These are phyloP conservation scores for Arachis hypogaea DNA, from an alignment of 306 rosid genomes.

Conservation along the genomic window DNA sequence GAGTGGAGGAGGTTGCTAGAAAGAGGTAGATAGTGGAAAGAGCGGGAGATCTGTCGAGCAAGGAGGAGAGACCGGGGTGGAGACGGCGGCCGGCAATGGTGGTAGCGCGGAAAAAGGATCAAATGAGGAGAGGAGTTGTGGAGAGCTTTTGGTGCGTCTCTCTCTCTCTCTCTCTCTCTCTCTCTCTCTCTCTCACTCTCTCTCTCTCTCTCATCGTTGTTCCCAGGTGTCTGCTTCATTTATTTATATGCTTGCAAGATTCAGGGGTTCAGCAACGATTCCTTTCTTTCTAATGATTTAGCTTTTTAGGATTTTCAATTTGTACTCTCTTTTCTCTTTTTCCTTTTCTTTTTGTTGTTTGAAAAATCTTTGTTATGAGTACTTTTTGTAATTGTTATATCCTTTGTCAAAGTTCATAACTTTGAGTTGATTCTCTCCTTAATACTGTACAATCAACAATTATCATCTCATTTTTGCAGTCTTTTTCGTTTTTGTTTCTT, in stretches of 20 bases:
- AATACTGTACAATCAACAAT: slow-evolving; percentile 49
- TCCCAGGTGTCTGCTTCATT: not conserved
- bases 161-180: too few species aligned
- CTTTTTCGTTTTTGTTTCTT: not conserved
- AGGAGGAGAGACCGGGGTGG: slow-evolving; percentile 53
- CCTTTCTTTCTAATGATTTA: slow-evolving; percentile 5
- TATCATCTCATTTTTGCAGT: slow-evolving; percentile 39
- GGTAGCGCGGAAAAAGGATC: slow-evolving; percentile 69
- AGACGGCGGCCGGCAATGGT: slow-evolving; percentile 72
- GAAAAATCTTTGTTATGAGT: slow-evolving; percentile 33
- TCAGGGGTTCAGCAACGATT: not conserved
- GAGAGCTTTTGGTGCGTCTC: slow-evolving; percentile 90
- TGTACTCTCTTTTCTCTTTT: not conserved
- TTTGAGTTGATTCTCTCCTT: slow-evolving; percentile 32
- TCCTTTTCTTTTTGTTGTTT: slow-evolving; percentile 13
- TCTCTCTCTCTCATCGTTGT: not conserved
- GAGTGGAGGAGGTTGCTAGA: slow-evolving; percentile 58
- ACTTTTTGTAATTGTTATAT: slow-evolving; percentile 31
- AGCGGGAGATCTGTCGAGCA: slow-evolving; percentile 61
- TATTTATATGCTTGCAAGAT: not conserved
- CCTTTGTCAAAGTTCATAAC: slow-evolving; percentile 38
- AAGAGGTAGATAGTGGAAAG: slow-evolving; percentile 72
- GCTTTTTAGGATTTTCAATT: slow-evolving; percentile 35
- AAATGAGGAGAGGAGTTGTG: slow-evolving; percentile 80
- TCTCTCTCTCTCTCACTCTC: not conserved